Percentiles rank a stretch among this genome's conserved stretches.
These are phyloP conservation scores for Vicia faba DNA, from an alignment of 306 rosid genomes.

Conservation along the genomic window DNA sequence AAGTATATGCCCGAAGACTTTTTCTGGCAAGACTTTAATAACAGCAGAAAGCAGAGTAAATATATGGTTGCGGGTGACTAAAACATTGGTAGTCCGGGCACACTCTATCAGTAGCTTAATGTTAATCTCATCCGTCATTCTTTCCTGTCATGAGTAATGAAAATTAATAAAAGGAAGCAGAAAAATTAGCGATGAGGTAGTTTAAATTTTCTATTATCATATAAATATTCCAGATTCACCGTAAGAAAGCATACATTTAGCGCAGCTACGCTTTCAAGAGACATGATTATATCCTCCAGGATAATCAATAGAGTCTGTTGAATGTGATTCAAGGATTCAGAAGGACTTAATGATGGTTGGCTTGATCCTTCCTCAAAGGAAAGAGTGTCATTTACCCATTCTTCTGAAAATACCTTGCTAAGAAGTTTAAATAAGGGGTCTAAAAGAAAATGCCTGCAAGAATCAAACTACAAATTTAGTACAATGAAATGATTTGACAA, in stretches of 20 bases:
- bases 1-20: conserved; percentile 59
- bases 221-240: conserved; percentile 6
- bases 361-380: conserved; percentile 37
- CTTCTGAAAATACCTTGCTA: conserved; percentile 53
- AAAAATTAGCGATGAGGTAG: conserved; percentile 20
- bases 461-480: conserved; percentile 37
- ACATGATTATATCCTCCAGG: conserved; percentile 70
- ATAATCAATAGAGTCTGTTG: conserved; percentile 79
- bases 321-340: conserved; percentile 50
- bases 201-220: neutral
- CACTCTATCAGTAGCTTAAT: conserved; percentile 68
- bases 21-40: conserved; percentile 64
- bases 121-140: conserved; percentile 45
- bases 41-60: conserved; percentile 67
- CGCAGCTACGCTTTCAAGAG: conserved; percentile 42
- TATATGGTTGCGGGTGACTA: conserved; percentile 71
- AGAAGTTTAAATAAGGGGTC: conserved; percentile 71
- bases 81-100: conserved; percentile 52
- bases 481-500: conserved; percentile 21
- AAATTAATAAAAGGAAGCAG: conserved; percentile 15
- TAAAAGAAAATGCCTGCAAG: conserved; percentile 68
- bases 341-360: conserved; percentile 38
- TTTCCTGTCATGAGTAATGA: conserved; percentile 50
- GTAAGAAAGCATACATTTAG: conserved; percentile 44
- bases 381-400: conserved; percentile 50